A percentile compares a stretch with the other conserved stretches of the same genome.
Evolutionary conservation across 305 asterid species (phyloP).

Genomic region (Solanum aculeatissimum): DNA sequence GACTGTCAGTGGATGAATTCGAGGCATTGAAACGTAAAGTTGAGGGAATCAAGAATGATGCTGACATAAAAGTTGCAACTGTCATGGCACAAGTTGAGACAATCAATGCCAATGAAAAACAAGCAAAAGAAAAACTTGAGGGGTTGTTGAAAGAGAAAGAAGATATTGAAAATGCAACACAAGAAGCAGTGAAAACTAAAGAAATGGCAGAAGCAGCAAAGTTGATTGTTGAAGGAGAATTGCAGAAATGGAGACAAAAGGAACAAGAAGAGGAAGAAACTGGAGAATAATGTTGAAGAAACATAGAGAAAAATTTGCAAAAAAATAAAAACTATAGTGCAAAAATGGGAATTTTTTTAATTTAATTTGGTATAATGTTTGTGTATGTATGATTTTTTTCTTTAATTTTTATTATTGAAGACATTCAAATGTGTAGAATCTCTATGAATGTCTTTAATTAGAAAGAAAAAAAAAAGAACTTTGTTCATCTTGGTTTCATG

Average conservation of each 20-base stretch:
- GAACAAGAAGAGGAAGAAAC: conserved; percentile 19
- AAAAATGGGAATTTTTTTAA: not conserved
- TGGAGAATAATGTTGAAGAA: conserved; percentile 9
- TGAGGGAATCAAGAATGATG: conserved; percentile 25
- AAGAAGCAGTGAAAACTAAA: conserved; percentile 47
- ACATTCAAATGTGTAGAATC: not conserved
- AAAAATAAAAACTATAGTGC: not conserved
- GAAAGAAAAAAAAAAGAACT: not conserved
- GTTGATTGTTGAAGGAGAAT: conserved; percentile 49
- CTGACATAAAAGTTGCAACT: conserved; percentile 51
- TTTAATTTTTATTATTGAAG: not conserved
- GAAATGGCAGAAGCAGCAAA: conserved; percentile 75
- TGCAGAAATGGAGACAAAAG: conserved; percentile 42
- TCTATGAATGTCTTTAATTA: not conserved
- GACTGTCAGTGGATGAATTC: conserved; percentile 36
- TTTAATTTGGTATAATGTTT: not conserved
- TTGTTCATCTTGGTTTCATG: not conserved
- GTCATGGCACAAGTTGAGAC: conserved; percentile 50
- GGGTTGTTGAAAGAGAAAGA: conserved; percentile 28
- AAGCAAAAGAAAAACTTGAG: conserved; percentile 31
- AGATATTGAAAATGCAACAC: conserved; percentile 38
- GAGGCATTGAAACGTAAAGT: conserved; percentile 42
- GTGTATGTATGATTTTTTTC: not conserved
- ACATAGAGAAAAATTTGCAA: not conserved
- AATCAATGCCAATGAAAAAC: conserved; percentile 30